Evolutionary conservation across 768 basidiomycete genomes (phyloP).

Genomic region (Serendipita vermifera): DNA sequence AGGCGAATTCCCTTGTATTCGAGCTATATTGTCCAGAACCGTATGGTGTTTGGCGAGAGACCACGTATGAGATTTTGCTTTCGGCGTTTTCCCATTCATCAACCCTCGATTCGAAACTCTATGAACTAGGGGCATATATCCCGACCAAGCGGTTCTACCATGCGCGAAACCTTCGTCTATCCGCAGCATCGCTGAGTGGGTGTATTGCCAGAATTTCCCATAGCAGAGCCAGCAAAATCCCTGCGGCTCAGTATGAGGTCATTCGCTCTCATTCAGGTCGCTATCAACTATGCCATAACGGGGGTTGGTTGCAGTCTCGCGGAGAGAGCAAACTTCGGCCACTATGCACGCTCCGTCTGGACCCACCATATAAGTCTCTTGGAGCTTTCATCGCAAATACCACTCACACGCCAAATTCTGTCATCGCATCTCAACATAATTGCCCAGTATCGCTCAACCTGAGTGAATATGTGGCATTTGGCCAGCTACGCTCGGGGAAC

Average conservation of each 20-base stretch:
- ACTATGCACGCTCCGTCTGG: slow-evolving; percentile 13
- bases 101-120: no score
- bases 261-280: slow-evolving; percentile 15
- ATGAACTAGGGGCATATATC: no score
- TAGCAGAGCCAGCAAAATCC: slow-evolving; percentile 12
- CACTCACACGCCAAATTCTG: slow-evolving; percentile 31
- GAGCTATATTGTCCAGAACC: slow-evolving; percentile 29
- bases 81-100: no score
- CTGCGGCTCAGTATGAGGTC: not conserved
- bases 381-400: slow-evolving; percentile 23
- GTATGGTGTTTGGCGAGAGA: slow-evolving; percentile 33
- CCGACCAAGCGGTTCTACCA: no score
- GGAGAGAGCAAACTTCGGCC: slow-evolving; percentile 16
- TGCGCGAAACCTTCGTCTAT: no score
- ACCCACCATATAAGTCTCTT: slow-evolving; percentile 15
- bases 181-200: no score
- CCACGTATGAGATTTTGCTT: slow-evolving; percentile 30
- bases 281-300: slow-evolving; percentile 21
- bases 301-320: slow-evolving; percentile 14
- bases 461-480: slow-evolving; percentile 37
- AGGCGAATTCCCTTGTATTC: slow-evolving; percentile 28
- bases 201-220: slow-evolving; percentile 27
- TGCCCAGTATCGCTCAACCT: slow-evolving; percentile 31
- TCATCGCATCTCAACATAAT: slow-evolving; percentile 30
- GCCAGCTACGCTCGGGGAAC: slow-evolving; percentile 32